Evolutionary conservation across 768 basidiomycete genomes (phyloP).

Genomic region (Lyophyllum decastes): DNA sequence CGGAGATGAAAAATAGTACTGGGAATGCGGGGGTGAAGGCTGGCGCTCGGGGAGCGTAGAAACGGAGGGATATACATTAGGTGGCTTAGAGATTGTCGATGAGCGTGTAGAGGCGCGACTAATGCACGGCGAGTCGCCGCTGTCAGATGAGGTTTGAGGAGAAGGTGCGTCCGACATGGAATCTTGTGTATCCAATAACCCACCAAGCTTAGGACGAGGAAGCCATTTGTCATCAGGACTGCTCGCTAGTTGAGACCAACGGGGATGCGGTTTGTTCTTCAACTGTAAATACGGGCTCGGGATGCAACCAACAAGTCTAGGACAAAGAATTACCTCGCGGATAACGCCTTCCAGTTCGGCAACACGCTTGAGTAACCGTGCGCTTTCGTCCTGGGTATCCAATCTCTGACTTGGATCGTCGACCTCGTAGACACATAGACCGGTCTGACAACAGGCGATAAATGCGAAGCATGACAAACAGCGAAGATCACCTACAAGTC

Average conservation of each 20-base stretch:
- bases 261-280: conserved; percentile 73
- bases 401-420: conserved; percentile 68
- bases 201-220: conserved; percentile 17
- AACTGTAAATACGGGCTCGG: conserved; percentile 38
- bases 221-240: conserved; percentile 32
- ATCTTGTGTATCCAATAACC: conserved; percentile 19
- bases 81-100: conserved; percentile 12
- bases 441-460: conserved; percentile 51
- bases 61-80: conserved; percentile 20
- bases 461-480: neutral
- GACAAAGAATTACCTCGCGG: conserved; percentile 54
- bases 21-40: conserved; percentile 30
- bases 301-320: conserved; percentile 35
- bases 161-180: conserved; percentile 26
- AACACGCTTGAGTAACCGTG: conserved; percentile 69
- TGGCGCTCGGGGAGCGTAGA: conserved; percentile 19
- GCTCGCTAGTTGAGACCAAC: conserved; percentile 54
- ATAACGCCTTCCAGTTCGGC: conserved; percentile 85
- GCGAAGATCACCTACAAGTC: conserved; percentile 34
- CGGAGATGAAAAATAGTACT: conserved; percentile 30
- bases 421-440: conserved; percentile 82
- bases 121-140: conserved; percentile 21
- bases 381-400: conserved; percentile 59
- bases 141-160: conserved; percentile 30
- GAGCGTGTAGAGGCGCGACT: conserved; percentile 13